These are phyloP conservation scores for Emmonsia crescens DNA, from an alignment of 2,329 filamentous ascomycete species.

Conservation along the genomic window DNA sequence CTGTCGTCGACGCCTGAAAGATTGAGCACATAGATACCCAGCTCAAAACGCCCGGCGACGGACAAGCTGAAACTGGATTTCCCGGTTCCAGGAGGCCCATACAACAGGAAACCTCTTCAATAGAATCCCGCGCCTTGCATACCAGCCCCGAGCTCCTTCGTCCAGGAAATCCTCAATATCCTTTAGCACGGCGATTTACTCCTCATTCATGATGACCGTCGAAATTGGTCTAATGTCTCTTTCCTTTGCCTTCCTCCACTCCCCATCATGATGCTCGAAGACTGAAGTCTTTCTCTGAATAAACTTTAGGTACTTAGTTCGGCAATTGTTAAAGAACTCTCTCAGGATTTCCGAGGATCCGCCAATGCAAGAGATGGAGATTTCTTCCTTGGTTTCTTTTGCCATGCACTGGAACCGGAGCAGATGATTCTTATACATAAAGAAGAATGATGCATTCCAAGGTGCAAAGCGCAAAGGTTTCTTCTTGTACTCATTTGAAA, in stretches of 20 bases:
- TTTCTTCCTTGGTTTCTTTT: background rate
- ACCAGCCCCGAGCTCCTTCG: conserved; percentile 45
- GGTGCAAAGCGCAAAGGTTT: conserved; percentile 13
- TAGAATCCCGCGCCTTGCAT: conserved; percentile 77
- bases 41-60: conserved; percentile 69
- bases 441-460: conserved; percentile 15
- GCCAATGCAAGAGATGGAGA: background rate
- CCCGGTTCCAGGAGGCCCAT: conserved; percentile 70
- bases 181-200: conserved; percentile 19
- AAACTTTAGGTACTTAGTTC: conserved; percentile 20
- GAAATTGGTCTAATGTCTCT: conserved; percentile 7
- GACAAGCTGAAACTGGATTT: conserved; percentile 89
- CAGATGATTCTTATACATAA: conserved; percentile 18
- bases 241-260: conserved; percentile 14
- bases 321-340: conserved; percentile 22
- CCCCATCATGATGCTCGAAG: conserved; percentile 18
- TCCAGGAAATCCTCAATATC: conserved; percentile 30
- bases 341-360: conserved; percentile 13
- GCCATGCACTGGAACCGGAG: conserved; percentile 14
- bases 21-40: conserved; percentile 75
- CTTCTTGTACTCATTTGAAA: background rate
- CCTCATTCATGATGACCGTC: conserved; percentile 13
- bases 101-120: conserved; percentile 67
- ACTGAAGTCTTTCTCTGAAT: conserved; percentile 22
- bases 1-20: conserved; percentile 75